A percentile compares a stretch with the other conserved stretches of the same genome.
phyloP scores from a whole-genome alignment of 495 filamentous ascomycete genomes.

The Elaphomyces granulatus region DNA sequence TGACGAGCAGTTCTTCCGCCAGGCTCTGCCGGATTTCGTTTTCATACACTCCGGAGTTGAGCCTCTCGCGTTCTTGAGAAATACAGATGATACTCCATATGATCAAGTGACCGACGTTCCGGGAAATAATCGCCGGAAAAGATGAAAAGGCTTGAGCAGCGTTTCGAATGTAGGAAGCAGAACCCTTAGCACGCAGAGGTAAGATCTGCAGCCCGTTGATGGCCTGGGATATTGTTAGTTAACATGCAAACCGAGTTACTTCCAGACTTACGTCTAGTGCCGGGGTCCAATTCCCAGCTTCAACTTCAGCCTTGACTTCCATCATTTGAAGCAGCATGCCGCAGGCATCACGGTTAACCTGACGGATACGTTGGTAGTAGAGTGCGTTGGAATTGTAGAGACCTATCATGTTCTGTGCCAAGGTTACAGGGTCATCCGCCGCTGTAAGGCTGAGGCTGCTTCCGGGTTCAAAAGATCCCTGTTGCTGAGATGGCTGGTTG shows the following conservation, averaged over 20 bases:
- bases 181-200: constrained; percentile 53
- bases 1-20: constrained; percentile 54
- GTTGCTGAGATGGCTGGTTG: constrained; percentile 9
- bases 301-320: constrained; percentile 57
- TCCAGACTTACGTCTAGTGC: constrained; percentile 62
- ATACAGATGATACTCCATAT: constrained; percentile 88
- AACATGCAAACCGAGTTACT: constrained; percentile 1
- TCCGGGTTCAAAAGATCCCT: constrained; percentile 19
- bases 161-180: constrained; percentile 56
- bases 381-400: constrained; percentile 67
- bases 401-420: constrained; percentile 64
- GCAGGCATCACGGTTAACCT: constrained; percentile 53
- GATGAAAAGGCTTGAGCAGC: constrained; percentile 61
- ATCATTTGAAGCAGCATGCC: constrained; percentile 62
- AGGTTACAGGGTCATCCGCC: constrained; percentile 68
- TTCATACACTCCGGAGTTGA: constrained; percentile 51
- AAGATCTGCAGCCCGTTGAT: constrained; percentile 63
- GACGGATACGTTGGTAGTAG: constrained; percentile 53
- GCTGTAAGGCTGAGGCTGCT: constrained; percentile 68
- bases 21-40: constrained; percentile 58
- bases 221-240: constrained; percentile 34
- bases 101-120: constrained; percentile 75
- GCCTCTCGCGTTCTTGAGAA: constrained; percentile 51
- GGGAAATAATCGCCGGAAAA: constrained; percentile 60
- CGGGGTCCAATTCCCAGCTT: constrained; percentile 54